Evolutionary conservation across 2,329 filamentous ascomycete species (phyloP), one percentile per base, ranked within the genome.

Genomic region (Coniochaeta sp.): DNA sequence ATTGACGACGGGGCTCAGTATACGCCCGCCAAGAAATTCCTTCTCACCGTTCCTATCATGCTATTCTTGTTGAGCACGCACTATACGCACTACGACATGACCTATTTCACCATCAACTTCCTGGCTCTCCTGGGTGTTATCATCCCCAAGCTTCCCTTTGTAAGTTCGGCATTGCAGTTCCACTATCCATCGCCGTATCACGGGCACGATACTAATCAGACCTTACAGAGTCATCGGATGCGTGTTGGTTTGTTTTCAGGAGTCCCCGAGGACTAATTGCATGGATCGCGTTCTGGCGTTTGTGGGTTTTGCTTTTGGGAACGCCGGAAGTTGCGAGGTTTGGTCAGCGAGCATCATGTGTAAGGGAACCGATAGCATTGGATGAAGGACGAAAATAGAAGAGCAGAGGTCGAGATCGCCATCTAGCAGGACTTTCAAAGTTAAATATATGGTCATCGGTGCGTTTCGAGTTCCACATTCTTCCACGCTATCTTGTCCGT

Each of bases 1-100:
- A 99, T 99, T 74, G 95, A 99, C 80, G 96, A 98, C 70, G 95
- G 95, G 55, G 95, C 95, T 68, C 95, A 99, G 75, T 99, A 98
- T 79, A 99, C 95, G 0, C 95, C 95, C 4, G 91, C 95, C 66
- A 99, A 99, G 82, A 99, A 99, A 77, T 99, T 99, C 71, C 81
- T 99, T 62, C 87, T 98, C 68, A 91, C 89, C 70, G 93, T 98
- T 36, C 95, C 95, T 43, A 96, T 99, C 69, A 84, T 93, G 65
- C 83, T 99, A 64, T 99, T 99, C 75, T 83, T 99, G 60, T 81
- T 98, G 69, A 98, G 93, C 83, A 99, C 95, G 26, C 95, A 99
- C 77, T 99, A 98, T 77, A 98, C 95, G 55, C 93, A 98, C 77
- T 99, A 98, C 80, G 93, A 97, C 76, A 76, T 97, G 72, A 90